A percentile compares a stretch with the other conserved stretches of the same genome.
phyloP scores from a whole-genome alignment of 2,329 filamentous ascomycete genomes.

The Ascochyta rabiei region DNA sequence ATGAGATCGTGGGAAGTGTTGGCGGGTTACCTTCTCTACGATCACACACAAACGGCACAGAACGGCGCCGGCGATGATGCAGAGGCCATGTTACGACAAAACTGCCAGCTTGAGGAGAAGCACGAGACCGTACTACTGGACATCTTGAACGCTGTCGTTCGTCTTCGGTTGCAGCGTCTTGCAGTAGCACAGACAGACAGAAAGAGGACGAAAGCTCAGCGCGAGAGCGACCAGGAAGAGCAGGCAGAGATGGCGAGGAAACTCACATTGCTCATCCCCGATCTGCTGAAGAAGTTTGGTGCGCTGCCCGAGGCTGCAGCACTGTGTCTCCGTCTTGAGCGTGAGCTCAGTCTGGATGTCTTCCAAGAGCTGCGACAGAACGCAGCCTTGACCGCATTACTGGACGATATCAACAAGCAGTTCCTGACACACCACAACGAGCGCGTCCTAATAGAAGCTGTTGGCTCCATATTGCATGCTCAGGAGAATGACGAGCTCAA shows the following conservation, averaged over 20 bases:
- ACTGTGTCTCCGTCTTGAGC: constrained; percentile 82
- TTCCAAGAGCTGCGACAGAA: constrained; percentile 91
- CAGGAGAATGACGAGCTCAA: constrained; percentile 86
- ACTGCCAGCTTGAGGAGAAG: constrained; percentile 72
- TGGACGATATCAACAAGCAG: constrained; percentile 92
- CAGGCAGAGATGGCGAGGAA: constrained; percentile 80
- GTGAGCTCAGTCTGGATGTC: constrained; percentile 82
- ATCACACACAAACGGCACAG: constrained; percentile 70
- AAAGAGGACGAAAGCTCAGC: constrained; percentile 61
- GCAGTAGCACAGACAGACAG: constrained; percentile 66
- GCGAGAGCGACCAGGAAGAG: constrained; percentile 69
- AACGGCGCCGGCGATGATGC: constrained; percentile 64
- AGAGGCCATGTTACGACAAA: constrained; percentile 69
- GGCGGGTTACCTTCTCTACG: constrained; percentile 88
- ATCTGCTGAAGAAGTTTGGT: constrained; percentile 89
- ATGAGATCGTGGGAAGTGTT: constrained; percentile 87
- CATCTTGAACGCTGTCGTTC: constrained; percentile 82
- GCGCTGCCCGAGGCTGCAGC: constrained; percentile 86
- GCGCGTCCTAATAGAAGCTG: constrained; percentile 82
- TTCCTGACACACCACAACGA: constrained; percentile 92
- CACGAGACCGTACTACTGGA: constrained; percentile 89
- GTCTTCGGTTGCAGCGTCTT: constrained; percentile 70
- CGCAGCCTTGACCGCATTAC: constrained; percentile 76
- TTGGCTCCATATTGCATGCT: constrained; percentile 81
- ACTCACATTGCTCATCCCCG: constrained; percentile 79